Percentiles rank a stretch among this genome's conserved stretches.
Evolutionary conservation across 2,329 filamentous ascomycete species (phyloP).

Genomic region (Claviceps sp.): DNA sequence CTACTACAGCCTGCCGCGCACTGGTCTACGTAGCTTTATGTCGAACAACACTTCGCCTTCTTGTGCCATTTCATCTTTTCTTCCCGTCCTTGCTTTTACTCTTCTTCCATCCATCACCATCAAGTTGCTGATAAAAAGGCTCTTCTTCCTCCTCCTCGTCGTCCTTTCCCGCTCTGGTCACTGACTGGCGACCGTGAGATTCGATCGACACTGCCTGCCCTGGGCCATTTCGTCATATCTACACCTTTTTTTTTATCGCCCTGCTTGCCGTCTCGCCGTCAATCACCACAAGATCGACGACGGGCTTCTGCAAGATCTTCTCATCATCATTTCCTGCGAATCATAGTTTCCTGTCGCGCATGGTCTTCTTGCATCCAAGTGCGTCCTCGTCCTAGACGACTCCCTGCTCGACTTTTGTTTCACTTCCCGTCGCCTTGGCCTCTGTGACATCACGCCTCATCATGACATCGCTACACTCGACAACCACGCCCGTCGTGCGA

Average conservation of each 20-base stretch:
- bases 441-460: constrained; percentile 1
- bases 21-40: background rate
- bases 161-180: background rate
- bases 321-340: constrained; percentile 5
- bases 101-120: constrained; percentile 1
- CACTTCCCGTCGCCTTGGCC: constrained; percentile 5
- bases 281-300: constrained; percentile 10
- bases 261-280: constrained; percentile 1
- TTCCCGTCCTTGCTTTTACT: background rate
- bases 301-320: background rate
- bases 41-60: constrained; percentile 4
- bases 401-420: constrained; percentile 17
- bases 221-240: background rate
- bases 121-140: background rate
- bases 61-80: constrained; percentile 1
- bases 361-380: constrained; percentile 15
- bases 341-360: constrained; percentile 10
- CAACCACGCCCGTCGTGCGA: constrained; percentile 30
- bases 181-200: background rate
- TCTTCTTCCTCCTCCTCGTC: background rate
- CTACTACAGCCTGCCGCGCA: background rate
- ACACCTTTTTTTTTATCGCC: constrained; percentile 5
- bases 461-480: constrained; percentile 3
- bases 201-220: background rate
- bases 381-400: constrained; percentile 13